Evolutionary conservation across 306 rosid species (phyloP).

Genomic region (Gillenia trifoliata): DNA sequence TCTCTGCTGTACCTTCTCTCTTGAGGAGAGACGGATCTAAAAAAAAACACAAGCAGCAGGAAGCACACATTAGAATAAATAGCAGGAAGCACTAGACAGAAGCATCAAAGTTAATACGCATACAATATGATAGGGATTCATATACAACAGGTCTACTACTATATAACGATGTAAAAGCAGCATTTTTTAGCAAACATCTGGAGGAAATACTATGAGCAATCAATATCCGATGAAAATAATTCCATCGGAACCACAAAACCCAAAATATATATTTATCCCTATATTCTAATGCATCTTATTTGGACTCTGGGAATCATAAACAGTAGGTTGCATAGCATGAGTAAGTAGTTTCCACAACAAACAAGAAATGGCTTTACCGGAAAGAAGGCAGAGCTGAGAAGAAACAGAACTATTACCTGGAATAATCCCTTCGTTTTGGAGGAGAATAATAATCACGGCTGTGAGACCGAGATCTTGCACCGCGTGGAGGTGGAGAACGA

Average conservation of each 20-base stretch:
- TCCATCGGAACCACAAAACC: not conserved
- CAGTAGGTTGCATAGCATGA: not conserved
- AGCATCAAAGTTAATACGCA: not conserved
- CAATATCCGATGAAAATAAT: not conserved
- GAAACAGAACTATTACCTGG: slow-evolving; percentile 48
- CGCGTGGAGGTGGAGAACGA: slow-evolving; percentile 74
- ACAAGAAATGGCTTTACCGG: not conserved
- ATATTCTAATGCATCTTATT: not conserved
- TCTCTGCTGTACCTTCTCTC: slow-evolving; percentile 66
- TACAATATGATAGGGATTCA: not conserved
- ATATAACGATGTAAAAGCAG: not conserved
- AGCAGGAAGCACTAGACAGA: not conserved
- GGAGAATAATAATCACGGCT: slow-evolving; percentile 67
- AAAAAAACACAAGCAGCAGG: slow-evolving; percentile 6
- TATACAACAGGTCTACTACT: not conserved
- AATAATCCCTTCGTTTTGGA: slow-evolving; percentile 62
- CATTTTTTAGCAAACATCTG: not conserved
- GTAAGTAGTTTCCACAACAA: not conserved
- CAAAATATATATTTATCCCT: not conserved
- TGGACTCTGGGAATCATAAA: not conserved
- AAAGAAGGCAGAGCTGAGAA: not conserved
- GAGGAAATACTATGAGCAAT: not conserved
- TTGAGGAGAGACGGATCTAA: slow-evolving; percentile 69
- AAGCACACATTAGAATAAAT: not conserved
- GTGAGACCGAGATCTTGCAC: slow-evolving; percentile 59